Evolutionary conservation across 345 rosid species (phyloP), one percentile per base, ranked within the genome.

Genomic region (Leavenworthia alabamica): DNA sequence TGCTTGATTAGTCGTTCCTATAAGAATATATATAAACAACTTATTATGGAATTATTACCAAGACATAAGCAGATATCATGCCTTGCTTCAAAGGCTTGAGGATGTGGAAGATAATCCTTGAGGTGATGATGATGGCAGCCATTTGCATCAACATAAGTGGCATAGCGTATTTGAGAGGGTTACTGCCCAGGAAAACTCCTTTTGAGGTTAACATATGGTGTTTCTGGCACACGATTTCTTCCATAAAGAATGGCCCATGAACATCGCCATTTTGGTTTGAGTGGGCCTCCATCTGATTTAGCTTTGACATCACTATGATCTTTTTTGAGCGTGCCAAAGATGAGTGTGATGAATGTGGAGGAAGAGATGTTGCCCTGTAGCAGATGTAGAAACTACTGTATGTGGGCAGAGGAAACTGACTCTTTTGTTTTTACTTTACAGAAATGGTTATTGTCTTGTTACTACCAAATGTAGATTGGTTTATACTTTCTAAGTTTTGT

Each of bases 41-140:
- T 29, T 44, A 8, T 31, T 33, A 13, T 36, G 15, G 40, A 36
- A n/a, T 16, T 13, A 20, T 71, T 72, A 72, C 76, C 70, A 73
- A n/a, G 56, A 73, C 61, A 62, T 73, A 73, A 3, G 77, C 77
- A 33, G 70, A 62, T 51, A 68, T 73, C 65, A 73, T 73, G 66
- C 77, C 69, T 68, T 73, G 77, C 28, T 62, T 67, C 24, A 67
- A 68, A 17, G 77, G 73, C 60, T 15, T 73, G 39, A 73, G 64
- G 55, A 73, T 42, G 37, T 33, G 66, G 19, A 17, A 62, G 27
- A 73, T 36, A 51, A 68, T 7, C 53, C 77, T 35, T 12, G 73
- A 56, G 56, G 73, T 73, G 52, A 68, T 17, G 36, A 67, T 62
- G 7, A 73, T 73, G 50, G 9, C 24, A 10, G 48, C 27, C 56